A percentile compares a stretch with the other conserved stretches of the same genome.
Conservation (phyloP, 1,284 basidiomycete species). For the Microbotryum saponariae region DNA sequence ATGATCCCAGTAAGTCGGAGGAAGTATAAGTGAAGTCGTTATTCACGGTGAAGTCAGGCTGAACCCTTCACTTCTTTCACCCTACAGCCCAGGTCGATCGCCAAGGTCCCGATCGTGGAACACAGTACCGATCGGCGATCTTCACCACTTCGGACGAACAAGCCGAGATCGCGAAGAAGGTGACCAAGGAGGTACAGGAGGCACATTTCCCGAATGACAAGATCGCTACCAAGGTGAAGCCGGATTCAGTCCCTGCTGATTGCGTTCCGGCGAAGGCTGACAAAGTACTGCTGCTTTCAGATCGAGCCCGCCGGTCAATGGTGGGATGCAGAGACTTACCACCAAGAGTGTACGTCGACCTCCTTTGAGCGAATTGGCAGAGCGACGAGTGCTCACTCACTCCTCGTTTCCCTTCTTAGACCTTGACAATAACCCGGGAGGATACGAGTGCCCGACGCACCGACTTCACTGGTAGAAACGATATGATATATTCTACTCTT, state of each 20-base stretch:
- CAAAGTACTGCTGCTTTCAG: constrained; percentile 34
- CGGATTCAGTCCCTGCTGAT: neutral
- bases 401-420: constrained; percentile 37
- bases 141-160: constrained; percentile 76
- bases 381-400: neutral
- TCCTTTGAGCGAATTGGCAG: neutral
- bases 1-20: constrained; percentile 69
- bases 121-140: constrained; percentile 90
- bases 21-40: constrained; percentile 11
- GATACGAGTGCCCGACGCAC: constrained; percentile 55
- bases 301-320: constrained; percentile 59
- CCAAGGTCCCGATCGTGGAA: constrained; percentile 67
- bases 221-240: constrained; percentile 57
- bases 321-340: constrained; percentile 77
- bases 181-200: constrained; percentile 77
- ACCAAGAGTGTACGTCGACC: constrained; percentile 56
- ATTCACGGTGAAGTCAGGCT: too few relatives aligned
- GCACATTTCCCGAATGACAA: constrained; percentile 63
- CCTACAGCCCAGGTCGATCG: constrained; percentile 49
- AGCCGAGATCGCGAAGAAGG: constrained; percentile 60
- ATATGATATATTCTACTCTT: neutral
- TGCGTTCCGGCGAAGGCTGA: too few relatives aligned
- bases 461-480: constrained; percentile 48
- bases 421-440: constrained; percentile 57
- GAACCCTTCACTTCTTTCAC: neutral